phyloP scores from a whole-genome alignment of 441 rosid species.

The Syzygium syzygioides region DNA sequence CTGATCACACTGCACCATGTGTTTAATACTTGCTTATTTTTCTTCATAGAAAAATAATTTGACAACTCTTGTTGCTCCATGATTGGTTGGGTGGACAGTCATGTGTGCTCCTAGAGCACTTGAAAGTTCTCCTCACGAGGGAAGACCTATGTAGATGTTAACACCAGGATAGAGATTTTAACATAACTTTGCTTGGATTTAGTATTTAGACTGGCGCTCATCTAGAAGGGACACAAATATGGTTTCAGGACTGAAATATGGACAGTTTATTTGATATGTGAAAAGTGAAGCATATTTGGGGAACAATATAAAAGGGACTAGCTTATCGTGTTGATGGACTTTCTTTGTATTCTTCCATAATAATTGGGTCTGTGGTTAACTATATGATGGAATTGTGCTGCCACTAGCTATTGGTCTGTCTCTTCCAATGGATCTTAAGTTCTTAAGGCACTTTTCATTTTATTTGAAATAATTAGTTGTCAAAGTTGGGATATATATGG shows the following conservation, averaged over 20 bases:
- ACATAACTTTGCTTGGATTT: neutral
- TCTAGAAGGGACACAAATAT: neutral
- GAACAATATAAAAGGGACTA: neutral
- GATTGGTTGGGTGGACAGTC: neutral
- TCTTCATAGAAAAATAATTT: neutral
- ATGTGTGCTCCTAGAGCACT: neutral
- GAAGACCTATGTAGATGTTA: neutral
- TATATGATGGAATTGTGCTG: neutral
- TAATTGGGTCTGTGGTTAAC: neutral
- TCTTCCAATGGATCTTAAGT: neutral
- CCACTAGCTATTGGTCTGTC: neutral
- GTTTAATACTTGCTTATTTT: neutral
- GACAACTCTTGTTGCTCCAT: neutral
- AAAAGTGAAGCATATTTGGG: neutral
- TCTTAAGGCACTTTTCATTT: neutral
- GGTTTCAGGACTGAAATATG: neutral
- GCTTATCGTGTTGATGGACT: neutral
- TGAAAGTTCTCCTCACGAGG: neutral
- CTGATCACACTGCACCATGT: neutral
- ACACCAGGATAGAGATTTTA: neutral
- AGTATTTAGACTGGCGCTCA: neutral
- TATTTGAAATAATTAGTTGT: neutral
- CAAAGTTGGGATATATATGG: neutral
- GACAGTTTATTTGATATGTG: neutral
- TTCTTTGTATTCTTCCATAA: neutral